Evolutionary conservation across 768 basidiomycete species (phyloP), one percentile per base, ranked within the genome.

Genomic region (Lactarius psammicola): DNA sequence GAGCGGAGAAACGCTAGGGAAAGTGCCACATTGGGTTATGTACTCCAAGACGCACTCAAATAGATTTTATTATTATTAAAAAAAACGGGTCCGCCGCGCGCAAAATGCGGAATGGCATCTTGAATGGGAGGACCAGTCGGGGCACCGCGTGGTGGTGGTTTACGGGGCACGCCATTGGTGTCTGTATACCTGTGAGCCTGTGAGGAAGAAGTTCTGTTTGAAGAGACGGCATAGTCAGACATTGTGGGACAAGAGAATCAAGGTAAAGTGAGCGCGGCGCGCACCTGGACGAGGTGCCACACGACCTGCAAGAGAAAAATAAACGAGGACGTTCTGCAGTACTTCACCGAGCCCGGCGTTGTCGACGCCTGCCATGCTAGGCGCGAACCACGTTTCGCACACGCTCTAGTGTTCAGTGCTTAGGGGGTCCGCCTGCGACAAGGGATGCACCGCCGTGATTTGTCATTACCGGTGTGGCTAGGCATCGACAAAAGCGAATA

Each of bases 361-460:
- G 74, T 98, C 96, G 18, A 95, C 81, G 2, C 96, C 56, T 17
- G 61, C 61, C 56, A 59, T 66, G 42, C 65, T 54, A 0, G 96
- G 96, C 30, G 91, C 87, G 78, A 96, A 97, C 81, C 89, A 94
- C 1, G 93, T 97, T 94, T 61, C 97, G 69, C 91, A 92, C 9
- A 91, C 94, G 42, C 95, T 82, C 82, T 91, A 93, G 46, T 94
- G 81, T 78, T 98, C 96, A 13, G 90, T 85, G 72, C 89, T 96
- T 51, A 98, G 80, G 72, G 94, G 62, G 98, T 85, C 63, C 93
- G 87, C 55, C 88, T 79, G 66, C 82, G 77, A 23, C 90, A 90
- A 81, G 70, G 7, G 13, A 31, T 33, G 75, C 34, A 97, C 85
- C 61, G 92, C 86, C 55, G 88, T 79, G 66, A 82, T 76, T n/a